Evolutionary conservation across 768 basidiomycete species (phyloP).

Genomic region (Mycena pura): DNA sequence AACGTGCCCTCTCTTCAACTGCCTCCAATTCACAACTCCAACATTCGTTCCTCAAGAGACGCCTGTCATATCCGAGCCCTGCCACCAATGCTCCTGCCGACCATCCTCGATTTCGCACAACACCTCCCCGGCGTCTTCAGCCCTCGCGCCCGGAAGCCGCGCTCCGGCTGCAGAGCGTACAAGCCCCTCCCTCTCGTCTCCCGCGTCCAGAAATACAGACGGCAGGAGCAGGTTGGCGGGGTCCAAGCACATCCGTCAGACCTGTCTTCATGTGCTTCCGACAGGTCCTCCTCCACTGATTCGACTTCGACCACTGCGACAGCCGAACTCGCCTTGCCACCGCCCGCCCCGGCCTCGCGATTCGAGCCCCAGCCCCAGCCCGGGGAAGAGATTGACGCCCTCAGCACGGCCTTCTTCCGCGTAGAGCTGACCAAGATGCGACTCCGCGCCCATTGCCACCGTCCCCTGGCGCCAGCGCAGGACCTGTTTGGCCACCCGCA

Average conservation of each 20-base stretch:
- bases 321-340: background rate
- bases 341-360: background rate
- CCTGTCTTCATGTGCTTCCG: background rate
- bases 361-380: background rate
- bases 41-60: too few relatives aligned
- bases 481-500: background rate
- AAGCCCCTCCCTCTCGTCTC: conserved; percentile 5
- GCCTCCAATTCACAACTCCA: too few relatives aligned
- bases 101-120: too few relatives aligned
- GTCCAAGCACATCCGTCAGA: background rate
- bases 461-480: background rate
- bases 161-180: background rate
- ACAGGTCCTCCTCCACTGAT: background rate
- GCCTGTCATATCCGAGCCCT: too few relatives aligned
- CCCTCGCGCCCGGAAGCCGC: background rate
- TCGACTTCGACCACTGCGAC: too few relatives aligned
- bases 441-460: background rate
- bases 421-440: conserved; percentile 7
- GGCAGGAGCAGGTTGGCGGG: background rate
- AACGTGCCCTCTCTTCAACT: too few relatives aligned
- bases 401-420: background rate
- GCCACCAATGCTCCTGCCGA: too few relatives aligned
- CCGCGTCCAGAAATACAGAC: conserved; percentile 9
- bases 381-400: too few relatives aligned
- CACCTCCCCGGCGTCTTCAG: background rate